These are phyloP conservation scores for Psilocybe cubensis DNA, from an alignment of 768 basidiomycete species.

Conservation along the genomic window DNA sequence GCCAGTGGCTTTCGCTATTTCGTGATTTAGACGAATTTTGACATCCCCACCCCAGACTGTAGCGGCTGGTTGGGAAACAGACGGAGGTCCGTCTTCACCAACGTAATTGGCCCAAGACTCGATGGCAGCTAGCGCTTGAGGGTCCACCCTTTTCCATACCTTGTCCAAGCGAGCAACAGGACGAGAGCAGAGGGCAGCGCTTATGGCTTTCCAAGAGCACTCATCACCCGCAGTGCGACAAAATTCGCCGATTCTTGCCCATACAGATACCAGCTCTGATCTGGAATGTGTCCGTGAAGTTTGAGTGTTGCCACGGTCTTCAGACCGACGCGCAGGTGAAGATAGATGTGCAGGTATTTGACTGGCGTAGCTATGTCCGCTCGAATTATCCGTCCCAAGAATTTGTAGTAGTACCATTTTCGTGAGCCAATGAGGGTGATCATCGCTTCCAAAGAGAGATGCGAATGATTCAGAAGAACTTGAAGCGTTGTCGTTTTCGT, in stretches of 20 bases:
- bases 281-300: slow-evolving; percentile 70
- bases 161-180: slow-evolving; percentile 80
- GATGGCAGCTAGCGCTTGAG: slow-evolving; percentile 55
- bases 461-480: not conserved
- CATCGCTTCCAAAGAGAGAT: slow-evolving; percentile 68
- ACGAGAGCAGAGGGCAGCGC: slow-evolving; percentile 69
- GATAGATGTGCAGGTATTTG: slow-evolving; percentile 16
- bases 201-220: slow-evolving; percentile 78
- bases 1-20: slow-evolving; percentile 48
- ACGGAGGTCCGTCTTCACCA: slow-evolving; percentile 31
- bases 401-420: slow-evolving; percentile 72
- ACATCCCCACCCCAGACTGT: slow-evolving; percentile 76
- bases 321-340: slow-evolving; percentile 34
- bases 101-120: slow-evolving; percentile 68
- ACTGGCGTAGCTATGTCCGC: slow-evolving; percentile 21
- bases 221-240: slow-evolving; percentile 77
- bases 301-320: slow-evolving; percentile 33
- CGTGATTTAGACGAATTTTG: slow-evolving; percentile 46
- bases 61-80: slow-evolving; percentile 43
- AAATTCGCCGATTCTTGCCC: slow-evolving; percentile 75
- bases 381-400: slow-evolving; percentile 60
- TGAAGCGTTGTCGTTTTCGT: not conserved
- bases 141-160: slow-evolving; percentile 78
- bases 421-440: slow-evolving; percentile 82
- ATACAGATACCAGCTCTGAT: slow-evolving; percentile 71